Conservation (phyloP, 495 filamentous ascomycete genomes). For the Wilcoxina mikolae region DNA sequence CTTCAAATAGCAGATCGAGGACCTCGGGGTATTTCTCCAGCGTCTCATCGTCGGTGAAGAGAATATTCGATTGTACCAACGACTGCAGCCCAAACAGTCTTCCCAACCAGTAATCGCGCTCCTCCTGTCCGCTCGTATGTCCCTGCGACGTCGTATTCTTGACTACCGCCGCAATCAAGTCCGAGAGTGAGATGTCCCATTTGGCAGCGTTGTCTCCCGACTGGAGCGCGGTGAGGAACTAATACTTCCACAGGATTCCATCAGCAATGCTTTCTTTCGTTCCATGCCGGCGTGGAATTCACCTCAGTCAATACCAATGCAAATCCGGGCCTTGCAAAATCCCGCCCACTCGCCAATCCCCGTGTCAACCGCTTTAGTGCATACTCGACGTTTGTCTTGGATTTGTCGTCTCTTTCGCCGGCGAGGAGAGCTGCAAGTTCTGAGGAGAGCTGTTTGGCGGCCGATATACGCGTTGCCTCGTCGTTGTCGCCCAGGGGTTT, state of each 20-base stretch:
- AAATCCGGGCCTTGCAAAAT: constrained; percentile 82
- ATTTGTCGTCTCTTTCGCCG: constrained; percentile 24
- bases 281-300: constrained; percentile 28
- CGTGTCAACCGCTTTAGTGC: constrained; percentile 54
- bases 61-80: constrained; percentile 60
- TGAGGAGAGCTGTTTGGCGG: constrained; percentile 31
- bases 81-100: constrained; percentile 75
- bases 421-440: constrained; percentile 28
- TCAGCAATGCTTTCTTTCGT: constrained; percentile 8
- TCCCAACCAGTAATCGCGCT: constrained; percentile 70
- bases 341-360: constrained; percentile 76
- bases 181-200: constrained; percentile 37
- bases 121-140: constrained; percentile 60
- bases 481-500: constrained; percentile 32
- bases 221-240: constrained; percentile 24
- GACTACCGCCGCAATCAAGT: constrained; percentile 50
- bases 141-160: constrained; percentile 50
- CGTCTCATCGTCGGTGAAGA: constrained; percentile 42
- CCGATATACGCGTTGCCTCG: constrained; percentile 29
- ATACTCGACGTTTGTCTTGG: constrained; percentile 24
- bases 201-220: constrained; percentile 21
- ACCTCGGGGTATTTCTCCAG: constrained; percentile 42
- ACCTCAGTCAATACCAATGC: constrained; percentile 79
- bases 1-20: constrained; percentile 42
- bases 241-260: constrained; percentile 8